Evolutionary conservation across 805 yeast species (phyloP).

Genomic region (Barnettozyma salicaria): DNA sequence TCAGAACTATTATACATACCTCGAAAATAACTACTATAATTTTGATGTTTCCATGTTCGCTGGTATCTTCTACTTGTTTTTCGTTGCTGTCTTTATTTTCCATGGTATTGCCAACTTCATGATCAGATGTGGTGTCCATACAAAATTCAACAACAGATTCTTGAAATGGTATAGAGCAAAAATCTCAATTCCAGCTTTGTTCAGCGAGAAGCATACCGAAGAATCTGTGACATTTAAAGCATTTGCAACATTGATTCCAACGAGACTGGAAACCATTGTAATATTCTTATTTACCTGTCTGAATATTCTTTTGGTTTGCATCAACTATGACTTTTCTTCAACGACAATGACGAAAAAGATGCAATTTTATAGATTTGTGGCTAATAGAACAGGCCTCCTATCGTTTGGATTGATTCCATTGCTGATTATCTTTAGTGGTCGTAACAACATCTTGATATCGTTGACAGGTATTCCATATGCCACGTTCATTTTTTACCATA

Average conservation of each 20-base stretch:
- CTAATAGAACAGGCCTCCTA: constrained; percentile 22
- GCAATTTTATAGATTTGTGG: constrained; percentile 8
- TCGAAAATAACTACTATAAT: constrained; percentile 12
- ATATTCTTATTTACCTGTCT: constrained; percentile 30
- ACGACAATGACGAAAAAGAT: neutral
- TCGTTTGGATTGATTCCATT: constrained; percentile 42
- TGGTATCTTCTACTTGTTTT: constrained; percentile 33
- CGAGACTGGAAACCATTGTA: constrained; percentile 26
- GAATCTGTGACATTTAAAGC: constrained; percentile 2
- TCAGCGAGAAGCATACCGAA: constrained; percentile 16
- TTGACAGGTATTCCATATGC: constrained; percentile 60
- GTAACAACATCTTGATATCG: constrained; percentile 59
- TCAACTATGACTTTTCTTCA: constrained; percentile 11
- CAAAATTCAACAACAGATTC: constrained; percentile 10
- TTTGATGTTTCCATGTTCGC: constrained; percentile 23
- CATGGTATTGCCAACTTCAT: constrained; percentile 31
- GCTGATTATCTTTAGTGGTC: constrained; percentile 56
- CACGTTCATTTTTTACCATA: constrained; percentile 60
- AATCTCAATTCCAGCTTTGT: constrained; percentile 21
- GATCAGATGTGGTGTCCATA: constrained; percentile 20
- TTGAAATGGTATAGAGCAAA: constrained; percentile 18
- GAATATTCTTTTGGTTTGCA: constrained; percentile 13
- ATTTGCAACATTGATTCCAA: constrained; percentile 19
- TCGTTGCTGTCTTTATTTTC: constrained; percentile 34
- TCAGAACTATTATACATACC: constrained; percentile 2